phyloP scores from a whole-genome alignment of 495 filamentous ascomycete genomes.

The Recurvomyces mirabilis region DNA sequence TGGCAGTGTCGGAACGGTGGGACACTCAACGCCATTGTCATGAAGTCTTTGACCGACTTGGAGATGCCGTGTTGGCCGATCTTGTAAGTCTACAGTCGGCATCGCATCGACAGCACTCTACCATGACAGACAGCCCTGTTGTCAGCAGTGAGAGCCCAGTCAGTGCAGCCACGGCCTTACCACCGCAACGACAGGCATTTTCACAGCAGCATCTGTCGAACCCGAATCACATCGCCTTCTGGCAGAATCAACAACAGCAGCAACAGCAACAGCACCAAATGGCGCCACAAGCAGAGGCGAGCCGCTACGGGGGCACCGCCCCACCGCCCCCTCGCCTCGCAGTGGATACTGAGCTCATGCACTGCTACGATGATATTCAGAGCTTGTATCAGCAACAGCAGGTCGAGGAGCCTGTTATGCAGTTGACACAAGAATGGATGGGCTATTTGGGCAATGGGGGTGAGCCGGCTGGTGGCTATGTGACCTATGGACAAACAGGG shows the following conservation, averaged over 20 bases:
- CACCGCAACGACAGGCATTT: neutral
- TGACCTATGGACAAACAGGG: neutral
- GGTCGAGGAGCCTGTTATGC: constrained; percentile 13
- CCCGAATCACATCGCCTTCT: neutral
- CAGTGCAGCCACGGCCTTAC: neutral
- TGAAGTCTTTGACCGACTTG: constrained; percentile 16
- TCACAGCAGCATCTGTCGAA: neutral
- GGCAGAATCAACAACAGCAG: neutral
- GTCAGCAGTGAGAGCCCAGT: neutral
- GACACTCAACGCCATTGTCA: constrained; percentile 9
- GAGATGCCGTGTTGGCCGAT: constrained; percentile 12
- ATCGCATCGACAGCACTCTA: neutral
- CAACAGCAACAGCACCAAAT: neutral
- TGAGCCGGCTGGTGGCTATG: constrained; percentile 1
- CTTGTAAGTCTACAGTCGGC: constrained; percentile 1
- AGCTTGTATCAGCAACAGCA: constrained; percentile 10
- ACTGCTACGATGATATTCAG: constrained; percentile 13
- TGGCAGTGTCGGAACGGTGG: constrained; percentile 9
- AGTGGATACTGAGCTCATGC: constrained; percentile 10
- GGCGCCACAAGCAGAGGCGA: too few relatives aligned
- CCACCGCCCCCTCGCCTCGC: constrained; percentile 1
- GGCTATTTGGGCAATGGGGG: constrained; percentile 7
- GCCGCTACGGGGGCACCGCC: too few relatives aligned
- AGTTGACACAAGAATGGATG: constrained; percentile 14
- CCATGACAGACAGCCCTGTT: neutral